Base-by-base conservation (phyloP, 805 yeast genomes). In the Zygoascus bituminiphila region DNA sequence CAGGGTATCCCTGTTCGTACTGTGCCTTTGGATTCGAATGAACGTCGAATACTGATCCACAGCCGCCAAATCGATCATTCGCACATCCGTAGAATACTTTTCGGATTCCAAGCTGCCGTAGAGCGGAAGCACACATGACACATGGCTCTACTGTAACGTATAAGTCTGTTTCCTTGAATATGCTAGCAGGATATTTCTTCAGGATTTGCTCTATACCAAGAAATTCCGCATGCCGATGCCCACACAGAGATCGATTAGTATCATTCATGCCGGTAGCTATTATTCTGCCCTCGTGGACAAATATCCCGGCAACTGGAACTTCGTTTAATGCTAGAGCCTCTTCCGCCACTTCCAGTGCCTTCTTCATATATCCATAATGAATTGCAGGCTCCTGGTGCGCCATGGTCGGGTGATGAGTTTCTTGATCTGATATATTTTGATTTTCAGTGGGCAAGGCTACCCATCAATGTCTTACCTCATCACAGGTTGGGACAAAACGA, bases 121-220 rank as follows among this genome's bases (percentile, higher is more conserved):
- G 66, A 2, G 95, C 88, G 37, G 93, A 80, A 0, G 96, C 98
- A 69, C 98, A 93, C 98, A 93, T 93, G 6, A 93, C 84, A 62
- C 98, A 93, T 0, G 98, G 98, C 65, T 93, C 98, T 0, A 93
- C 97, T 0, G 98, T 88, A 22, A 93, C 98, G 63, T 88, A 91
- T 6, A 93, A 71, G 25, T 78, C 80, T 2, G 85, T 71, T 22
- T 81, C 76, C 35, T 64, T 58, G 57, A 87, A 78, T 8, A 65
- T 53, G 4, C 49, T 38, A 0, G 59, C 52, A 4, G 69, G 61
- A 40, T 64, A 62, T 26, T 65, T 59, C 4, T 60, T 54, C 33
- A 74, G 62, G 7, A 83, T 75, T 24, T 66, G 62, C 41, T 79
- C 79, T 14, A 88, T 81, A 0, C 91, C 96, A 50, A 83, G 73